These are phyloP conservation scores for Astragalus membranaceus DNA, from an alignment of 306 rosid genomes.

Conservation along the genomic window DNA sequence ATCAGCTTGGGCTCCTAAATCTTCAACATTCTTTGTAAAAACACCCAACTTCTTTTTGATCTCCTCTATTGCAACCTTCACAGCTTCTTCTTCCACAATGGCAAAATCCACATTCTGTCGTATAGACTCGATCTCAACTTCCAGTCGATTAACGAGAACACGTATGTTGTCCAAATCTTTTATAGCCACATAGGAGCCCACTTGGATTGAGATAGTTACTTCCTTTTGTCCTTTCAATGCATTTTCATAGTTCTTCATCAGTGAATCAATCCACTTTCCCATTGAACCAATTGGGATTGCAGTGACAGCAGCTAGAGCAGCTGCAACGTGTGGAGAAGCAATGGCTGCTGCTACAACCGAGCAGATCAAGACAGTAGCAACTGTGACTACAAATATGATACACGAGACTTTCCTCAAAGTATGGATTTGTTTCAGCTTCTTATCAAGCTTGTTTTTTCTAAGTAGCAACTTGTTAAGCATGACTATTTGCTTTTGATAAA, in stretches of 20 bases:
- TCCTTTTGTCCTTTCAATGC: slow-evolving; percentile 69
- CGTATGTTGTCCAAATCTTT: slow-evolving; percentile 79
- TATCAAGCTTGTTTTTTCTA: slow-evolving; percentile 52
- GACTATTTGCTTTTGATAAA: slow-evolving; percentile 49
- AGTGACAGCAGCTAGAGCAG: slow-evolving; percentile 72
- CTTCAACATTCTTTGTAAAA: slow-evolving; percentile 73
- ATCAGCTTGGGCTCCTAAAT: slow-evolving; percentile 77
- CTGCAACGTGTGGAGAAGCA: slow-evolving; percentile 79
- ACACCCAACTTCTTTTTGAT: slow-evolving; percentile 61
- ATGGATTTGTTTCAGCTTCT: slow-evolving; percentile 44
- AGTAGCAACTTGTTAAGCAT: slow-evolving; percentile 66
- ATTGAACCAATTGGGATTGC: slow-evolving; percentile 70
- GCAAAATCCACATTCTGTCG: slow-evolving; percentile 49
- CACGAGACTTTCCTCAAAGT: slow-evolving; percentile 72
- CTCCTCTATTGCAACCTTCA: slow-evolving; percentile 63
- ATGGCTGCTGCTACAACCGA: slow-evolving; percentile 84
- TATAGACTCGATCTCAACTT: slow-evolving; percentile 52
- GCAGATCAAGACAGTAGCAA: slow-evolving; percentile 76
- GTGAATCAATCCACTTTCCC: slow-evolving; percentile 84
- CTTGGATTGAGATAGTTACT: slow-evolving; percentile 59
- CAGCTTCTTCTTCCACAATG: slow-evolving; percentile 59
- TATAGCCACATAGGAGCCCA: slow-evolving; percentile 71
- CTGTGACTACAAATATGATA: slow-evolving; percentile 61
- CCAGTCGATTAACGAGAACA: slow-evolving; percentile 54
- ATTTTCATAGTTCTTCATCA: slow-evolving; percentile 65